phyloP scores from a whole-genome alignment of 176 grass and related monocot genomes.

The Eleusine indica region DNA sequence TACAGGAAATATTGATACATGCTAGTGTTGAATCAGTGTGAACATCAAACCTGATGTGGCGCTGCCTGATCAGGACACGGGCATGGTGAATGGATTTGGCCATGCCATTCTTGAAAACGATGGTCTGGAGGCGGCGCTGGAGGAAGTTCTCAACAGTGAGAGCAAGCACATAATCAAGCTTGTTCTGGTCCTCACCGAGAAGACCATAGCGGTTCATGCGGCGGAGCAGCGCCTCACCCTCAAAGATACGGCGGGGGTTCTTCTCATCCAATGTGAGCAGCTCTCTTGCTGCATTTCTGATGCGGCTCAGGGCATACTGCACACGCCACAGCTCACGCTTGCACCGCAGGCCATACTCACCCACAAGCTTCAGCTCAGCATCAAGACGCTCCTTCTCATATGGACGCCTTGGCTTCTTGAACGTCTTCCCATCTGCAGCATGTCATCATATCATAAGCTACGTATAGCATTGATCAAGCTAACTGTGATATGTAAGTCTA shows the following conservation, averaged over 20 bases:
- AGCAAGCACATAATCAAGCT: slow-evolving; percentile 76
- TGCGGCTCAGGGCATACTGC: slow-evolving; percentile 66
- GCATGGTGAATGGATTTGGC: slow-evolving; percentile 79
- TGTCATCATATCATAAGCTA: not conserved
- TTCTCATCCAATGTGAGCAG: slow-evolving; percentile 69
- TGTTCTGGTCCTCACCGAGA: slow-evolving; percentile 61
- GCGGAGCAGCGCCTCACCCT: slow-evolving; percentile 67
- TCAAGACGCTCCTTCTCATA: slow-evolving; percentile 82
- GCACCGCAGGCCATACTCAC: slow-evolving; percentile 62
- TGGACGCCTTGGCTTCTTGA: slow-evolving; percentile 69
- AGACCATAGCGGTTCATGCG: slow-evolving; percentile 66
- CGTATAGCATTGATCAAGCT: not conserved
- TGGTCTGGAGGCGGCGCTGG: slow-evolving; percentile 62
- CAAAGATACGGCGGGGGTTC: slow-evolving; percentile 66
- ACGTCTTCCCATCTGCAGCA: slow-evolving; percentile 61
- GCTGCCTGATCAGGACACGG: slow-evolving; percentile 68
- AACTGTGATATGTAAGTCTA: not conserved
- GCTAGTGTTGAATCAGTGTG: not conserved
- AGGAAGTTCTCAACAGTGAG: slow-evolving; percentile 74
- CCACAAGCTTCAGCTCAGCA: slow-evolving; percentile 64
- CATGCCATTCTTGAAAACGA: slow-evolving; percentile 75
- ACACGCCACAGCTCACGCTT: slow-evolving; percentile 73
- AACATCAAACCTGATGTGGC: slow-evolving; percentile 58
- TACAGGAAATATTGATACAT: not conserved
- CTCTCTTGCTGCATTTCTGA: slow-evolving; percentile 66